Percentiles rank a stretch among this genome's conserved stretches.
Evolutionary conservation across 1,284 basidiomycete species (phyloP).

Genomic region (Pseudozyma hubeiensis): DNA sequence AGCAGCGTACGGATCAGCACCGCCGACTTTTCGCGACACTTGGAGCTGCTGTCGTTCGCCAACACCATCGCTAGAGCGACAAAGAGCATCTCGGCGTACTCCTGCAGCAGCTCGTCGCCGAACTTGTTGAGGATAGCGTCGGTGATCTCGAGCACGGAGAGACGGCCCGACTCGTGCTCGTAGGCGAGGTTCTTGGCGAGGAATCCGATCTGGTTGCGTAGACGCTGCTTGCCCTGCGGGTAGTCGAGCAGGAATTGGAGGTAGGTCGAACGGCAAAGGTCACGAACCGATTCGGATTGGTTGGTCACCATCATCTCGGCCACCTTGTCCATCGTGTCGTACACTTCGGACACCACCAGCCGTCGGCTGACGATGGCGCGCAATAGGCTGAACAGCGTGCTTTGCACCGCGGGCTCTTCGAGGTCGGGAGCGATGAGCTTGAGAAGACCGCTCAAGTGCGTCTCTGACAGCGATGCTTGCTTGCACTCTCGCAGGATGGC

Average conservation of each 20-base stretch:
- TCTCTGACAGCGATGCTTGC: constrained; percentile 82
- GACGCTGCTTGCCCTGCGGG: constrained; percentile 91
- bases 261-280: constrained; percentile 86
- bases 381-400: constrained; percentile 86
- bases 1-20: constrained; percentile 83
- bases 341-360: constrained; percentile 94
- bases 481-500: constrained; percentile 78
- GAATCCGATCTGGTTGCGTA: constrained; percentile 89
- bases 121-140: constrained; percentile 87
- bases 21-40: constrained; percentile 88
- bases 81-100: constrained; percentile 90
- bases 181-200: constrained; percentile 94
- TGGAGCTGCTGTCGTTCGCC: constrained; percentile 90
- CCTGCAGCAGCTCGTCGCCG: constrained; percentile 78
- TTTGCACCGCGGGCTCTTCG: constrained; percentile 88
- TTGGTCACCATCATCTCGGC: constrained; percentile 93
- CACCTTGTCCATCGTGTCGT: constrained; percentile 97
- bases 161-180: constrained; percentile 86
- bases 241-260: constrained; percentile 97
- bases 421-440: constrained; percentile 88
- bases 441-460: constrained; percentile 86
- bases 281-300: constrained; percentile 89
- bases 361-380: constrained; percentile 90
- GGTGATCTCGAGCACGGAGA: constrained; percentile 91
- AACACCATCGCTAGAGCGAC: constrained; percentile 90